Evolutionary conservation across 257 asterid species (phyloP).

Genomic region (Solanum tarijense): DNA sequence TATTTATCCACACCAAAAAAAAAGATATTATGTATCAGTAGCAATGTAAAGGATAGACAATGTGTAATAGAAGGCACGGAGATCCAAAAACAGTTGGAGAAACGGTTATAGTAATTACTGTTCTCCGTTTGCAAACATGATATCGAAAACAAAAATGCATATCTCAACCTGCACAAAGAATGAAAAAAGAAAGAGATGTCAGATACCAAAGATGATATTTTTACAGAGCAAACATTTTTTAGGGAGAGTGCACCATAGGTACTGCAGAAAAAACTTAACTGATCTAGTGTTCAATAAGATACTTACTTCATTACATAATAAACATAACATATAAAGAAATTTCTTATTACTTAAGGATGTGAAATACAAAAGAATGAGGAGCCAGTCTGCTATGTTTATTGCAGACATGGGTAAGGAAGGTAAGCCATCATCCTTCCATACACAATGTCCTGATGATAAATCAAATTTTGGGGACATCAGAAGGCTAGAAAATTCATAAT

Average conservation of each 20-base stretch:
- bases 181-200: conserved; percentile 10
- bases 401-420: not conserved
- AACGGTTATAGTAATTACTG: conserved; percentile 45
- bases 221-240: not conserved
- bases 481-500: not conserved
- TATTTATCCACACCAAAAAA: not conserved
- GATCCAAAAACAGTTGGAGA: conserved; percentile 1
- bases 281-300: not conserved
- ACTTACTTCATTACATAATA: not conserved
- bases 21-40: not conserved
- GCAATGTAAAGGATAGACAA: not conserved
- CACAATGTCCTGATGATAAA: not conserved
- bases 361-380: not conserved
- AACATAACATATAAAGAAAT: not conserved
- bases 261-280: not conserved
- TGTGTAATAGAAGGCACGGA: not conserved
- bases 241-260: not conserved
- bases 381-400: not conserved
- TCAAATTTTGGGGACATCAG: not conserved
- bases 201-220: conserved; percentile 5
- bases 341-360: not conserved
- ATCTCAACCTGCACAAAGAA: conserved; percentile 57
- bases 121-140: conserved; percentile 77
- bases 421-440: not conserved
- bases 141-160: conserved; percentile 74